Conservation (phyloP, 2,329 filamentous ascomycete species). For the Emericellopsis atlantica region DNA sequence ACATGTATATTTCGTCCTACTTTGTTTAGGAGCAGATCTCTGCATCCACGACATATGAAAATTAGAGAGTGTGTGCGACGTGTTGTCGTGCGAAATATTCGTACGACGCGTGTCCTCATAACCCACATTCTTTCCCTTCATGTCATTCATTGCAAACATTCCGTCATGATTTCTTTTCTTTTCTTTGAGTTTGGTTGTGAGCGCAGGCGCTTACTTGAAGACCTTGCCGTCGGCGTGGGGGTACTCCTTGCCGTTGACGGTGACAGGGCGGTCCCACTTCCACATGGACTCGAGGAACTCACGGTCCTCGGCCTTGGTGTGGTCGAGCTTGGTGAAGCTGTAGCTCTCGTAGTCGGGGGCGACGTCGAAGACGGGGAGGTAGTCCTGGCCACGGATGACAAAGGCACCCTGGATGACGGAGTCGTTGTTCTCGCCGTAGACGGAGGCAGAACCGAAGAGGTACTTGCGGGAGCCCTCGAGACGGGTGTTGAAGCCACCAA, state of each 20-base stretch:
- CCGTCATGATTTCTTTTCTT: conserved; percentile 4
- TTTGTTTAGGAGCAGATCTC: not conserved
- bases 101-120: not conserved
- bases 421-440: conserved; percentile 82
- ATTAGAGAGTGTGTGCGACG: conserved; percentile 1
- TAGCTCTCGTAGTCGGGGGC: conserved; percentile 97
- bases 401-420: conserved; percentile 89
- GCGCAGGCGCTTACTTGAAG: conserved; percentile 67
- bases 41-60: conserved; percentile 3
- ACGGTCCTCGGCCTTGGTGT: conserved; percentile 69
- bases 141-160: conserved; percentile 4
- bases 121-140: conserved; percentile 5
- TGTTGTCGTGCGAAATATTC: conserved; percentile 3
- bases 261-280: conserved; percentile 80
- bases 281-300: conserved; percentile 79
- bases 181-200: conserved; percentile 2
- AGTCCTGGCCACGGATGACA: conserved; percentile 85
- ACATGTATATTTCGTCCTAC: too few relatives aligned
- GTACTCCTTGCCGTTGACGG: conserved; percentile 77
- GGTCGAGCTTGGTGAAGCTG: conserved; percentile 92
- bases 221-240: conserved; percentile 88
- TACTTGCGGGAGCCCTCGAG: conserved; percentile 97
- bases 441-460: conserved; percentile 81
- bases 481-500: conserved; percentile 95
- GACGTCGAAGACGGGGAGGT: conserved; percentile 80